Evolutionary conservation across 495 filamentous ascomycete genomes (phyloP).

Genomic region (Amphirosellinia nigrospora): DNA sequence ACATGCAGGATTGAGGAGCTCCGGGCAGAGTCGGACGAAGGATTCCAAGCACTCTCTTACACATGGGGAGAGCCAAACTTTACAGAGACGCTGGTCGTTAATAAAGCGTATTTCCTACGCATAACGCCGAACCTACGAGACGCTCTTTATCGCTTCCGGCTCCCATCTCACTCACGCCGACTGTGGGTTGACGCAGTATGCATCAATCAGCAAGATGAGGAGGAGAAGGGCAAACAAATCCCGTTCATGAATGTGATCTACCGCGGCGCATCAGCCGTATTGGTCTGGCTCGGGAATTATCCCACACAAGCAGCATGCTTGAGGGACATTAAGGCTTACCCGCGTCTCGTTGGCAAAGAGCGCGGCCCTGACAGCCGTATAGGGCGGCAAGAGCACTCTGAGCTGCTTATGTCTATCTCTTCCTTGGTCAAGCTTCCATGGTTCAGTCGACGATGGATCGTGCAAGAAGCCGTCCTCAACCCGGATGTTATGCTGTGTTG

Average conservation of each 20-base stretch:
- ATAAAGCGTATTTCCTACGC: not conserved
- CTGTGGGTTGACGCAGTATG: not conserved
- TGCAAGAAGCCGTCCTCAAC: slow-evolving; percentile 21
- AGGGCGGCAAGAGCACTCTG: not conserved
- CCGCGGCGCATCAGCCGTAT: slow-evolving; percentile 18
- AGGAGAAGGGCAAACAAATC: slow-evolving; percentile 18
- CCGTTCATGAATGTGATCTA: slow-evolving; percentile 31
- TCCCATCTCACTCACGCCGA: not conserved
- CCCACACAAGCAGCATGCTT: slow-evolving; percentile 12
- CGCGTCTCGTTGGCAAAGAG: not conserved
- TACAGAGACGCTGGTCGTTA: not conserved
- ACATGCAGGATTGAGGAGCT: not conserved
- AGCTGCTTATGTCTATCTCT: not conserved
- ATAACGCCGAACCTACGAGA: not conserved
- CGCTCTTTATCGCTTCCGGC: not conserved
- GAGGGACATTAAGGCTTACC: not conserved
- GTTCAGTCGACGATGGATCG: slow-evolving; percentile 27
- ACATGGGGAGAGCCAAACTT: slow-evolving; percentile 23
- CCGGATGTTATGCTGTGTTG: slow-evolving; percentile 11
- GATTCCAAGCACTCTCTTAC: slow-evolving; percentile 24
- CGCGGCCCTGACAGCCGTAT: not conserved
- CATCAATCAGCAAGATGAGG: not conserved
- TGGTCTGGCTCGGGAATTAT: slow-evolving; percentile 31
- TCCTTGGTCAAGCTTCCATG: slow-evolving; percentile 18
- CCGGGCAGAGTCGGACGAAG: not conserved